Percentiles rank a stretch among this genome's conserved stretches.
Conservation (phyloP, 2,329 filamentous ascomycete species). For the Aspergillus hortae region DNA sequence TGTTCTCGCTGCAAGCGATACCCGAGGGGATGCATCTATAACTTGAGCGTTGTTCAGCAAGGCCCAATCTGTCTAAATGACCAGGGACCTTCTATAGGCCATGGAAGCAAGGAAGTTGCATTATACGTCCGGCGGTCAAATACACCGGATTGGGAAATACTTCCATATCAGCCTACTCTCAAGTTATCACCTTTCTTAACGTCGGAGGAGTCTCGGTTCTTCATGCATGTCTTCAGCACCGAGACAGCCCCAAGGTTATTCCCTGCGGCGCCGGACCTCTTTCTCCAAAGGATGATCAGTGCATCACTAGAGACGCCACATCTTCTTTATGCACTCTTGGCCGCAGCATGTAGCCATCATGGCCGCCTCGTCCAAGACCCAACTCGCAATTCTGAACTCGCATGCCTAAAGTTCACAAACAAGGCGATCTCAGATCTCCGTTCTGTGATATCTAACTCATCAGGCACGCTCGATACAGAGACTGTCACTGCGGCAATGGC, state of each 20-base stretch:
- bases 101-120: background rate
- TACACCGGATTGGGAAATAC: background rate
- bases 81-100: background rate
- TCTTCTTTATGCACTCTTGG: constrained; percentile 26
- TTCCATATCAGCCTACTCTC: constrained; percentile 12
- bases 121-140: background rate
- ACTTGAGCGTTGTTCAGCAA: background rate
- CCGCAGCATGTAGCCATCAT: constrained; percentile 26
- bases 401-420: constrained; percentile 25
- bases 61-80: background rate
- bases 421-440: constrained; percentile 23
- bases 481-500: constrained; percentile 27
- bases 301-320: constrained; percentile 22
- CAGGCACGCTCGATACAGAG: constrained; percentile 16
- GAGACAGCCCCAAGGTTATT: constrained; percentile 26
- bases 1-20: background rate
- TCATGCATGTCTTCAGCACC: constrained; percentile 23
- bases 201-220: constrained; percentile 20
- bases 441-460: constrained; percentile 12
- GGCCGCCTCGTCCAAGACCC: constrained; percentile 21
- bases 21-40: background rate
- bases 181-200: constrained; percentile 17
- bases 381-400: constrained; percentile 8
- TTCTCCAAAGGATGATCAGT: constrained; percentile 22
- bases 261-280: constrained; percentile 21